Conservation (phyloP, 2,329 filamentous ascomycete genomes). For the Metarhizium anisopliae region DNA sequence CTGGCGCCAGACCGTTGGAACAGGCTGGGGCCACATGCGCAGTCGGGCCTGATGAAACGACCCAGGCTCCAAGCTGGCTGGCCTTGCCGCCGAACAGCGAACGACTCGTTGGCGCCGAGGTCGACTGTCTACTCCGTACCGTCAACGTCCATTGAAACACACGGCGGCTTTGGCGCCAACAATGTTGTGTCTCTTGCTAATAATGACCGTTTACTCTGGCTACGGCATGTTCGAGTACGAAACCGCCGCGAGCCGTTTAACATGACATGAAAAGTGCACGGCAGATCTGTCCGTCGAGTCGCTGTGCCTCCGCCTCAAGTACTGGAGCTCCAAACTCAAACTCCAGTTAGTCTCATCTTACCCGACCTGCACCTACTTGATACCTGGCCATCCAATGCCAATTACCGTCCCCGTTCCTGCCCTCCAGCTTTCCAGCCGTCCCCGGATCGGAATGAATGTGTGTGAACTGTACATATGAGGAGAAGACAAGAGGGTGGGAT, state of each 20-base stretch:
- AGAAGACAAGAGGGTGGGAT: background rate
- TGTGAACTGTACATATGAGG: background rate
- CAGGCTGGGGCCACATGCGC: too few species aligned
- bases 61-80: too few species aligned
- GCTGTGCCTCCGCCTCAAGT: too few species aligned
- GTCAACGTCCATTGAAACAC: background rate
- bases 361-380: background rate
- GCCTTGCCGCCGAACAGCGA: too few species aligned
- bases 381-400: background rate
- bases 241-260: background rate
- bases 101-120: too few species aligned
- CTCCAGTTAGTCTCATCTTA: background rate
- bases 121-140: too few species aligned
- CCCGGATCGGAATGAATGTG: background rate
- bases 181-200: background rate
- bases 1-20: too few species aligned
- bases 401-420: background rate
- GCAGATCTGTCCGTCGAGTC: background rate
- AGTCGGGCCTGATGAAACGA: too few species aligned
- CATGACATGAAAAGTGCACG: background rate
- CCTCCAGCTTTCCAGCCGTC: background rate
- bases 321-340: too few species aligned
- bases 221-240: background rate
- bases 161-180: background rate
- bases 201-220: background rate